phyloP scores from a whole-genome alignment of 2,329 filamentous ascomycete genomes.

The Sporothrix inflata region DNA sequence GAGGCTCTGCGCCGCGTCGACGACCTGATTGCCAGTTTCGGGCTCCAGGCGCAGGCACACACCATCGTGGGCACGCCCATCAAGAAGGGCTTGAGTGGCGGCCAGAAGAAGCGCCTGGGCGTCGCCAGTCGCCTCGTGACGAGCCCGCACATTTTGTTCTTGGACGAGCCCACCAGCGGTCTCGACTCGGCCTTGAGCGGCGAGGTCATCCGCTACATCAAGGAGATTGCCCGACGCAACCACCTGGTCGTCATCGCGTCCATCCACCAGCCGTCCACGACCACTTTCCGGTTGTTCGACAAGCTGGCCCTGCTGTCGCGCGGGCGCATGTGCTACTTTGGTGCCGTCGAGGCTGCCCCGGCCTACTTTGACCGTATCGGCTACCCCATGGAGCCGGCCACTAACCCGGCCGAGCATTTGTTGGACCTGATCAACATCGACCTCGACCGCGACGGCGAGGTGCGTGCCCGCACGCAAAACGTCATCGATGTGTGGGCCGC shows the following conservation, averaged over 20 bases:
- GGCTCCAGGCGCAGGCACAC: constrained; percentile 67
- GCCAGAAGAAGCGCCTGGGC: constrained; percentile 79
- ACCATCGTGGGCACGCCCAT: constrained; percentile 81
- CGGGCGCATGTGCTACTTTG: constrained; percentile 80
- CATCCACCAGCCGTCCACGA: constrained; percentile 94
- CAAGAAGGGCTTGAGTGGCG: constrained; percentile 80
- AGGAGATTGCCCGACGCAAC: constrained; percentile 70
- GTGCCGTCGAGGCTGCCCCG: constrained; percentile 69
- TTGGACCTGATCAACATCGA: constrained; percentile 74
- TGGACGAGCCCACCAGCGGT: constrained; percentile 84
- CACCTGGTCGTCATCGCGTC: constrained; percentile 89
- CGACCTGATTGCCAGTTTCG: constrained; percentile 71
- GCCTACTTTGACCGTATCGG: constrained; percentile 78
- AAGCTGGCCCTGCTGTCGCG: constrained; percentile 77
- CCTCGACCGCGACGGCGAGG: constrained; percentile 59
- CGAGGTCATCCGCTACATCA: constrained; percentile 76
- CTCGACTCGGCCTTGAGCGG: constrained; percentile 76
- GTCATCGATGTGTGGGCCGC: constrained; percentile 50
- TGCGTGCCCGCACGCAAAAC: constrained; percentile 52
- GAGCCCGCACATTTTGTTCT: constrained; percentile 76
- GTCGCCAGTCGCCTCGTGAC: constrained; percentile 83
- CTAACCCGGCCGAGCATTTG: constrained; percentile 87
- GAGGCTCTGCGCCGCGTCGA: constrained; percentile 67
- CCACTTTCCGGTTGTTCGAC: constrained; percentile 91
- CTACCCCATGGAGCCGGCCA: constrained; percentile 63